Base-by-base conservation (phyloP, 2,329 filamentous ascomycete genomes). In the Thielaviopsis punctulata region DNA sequence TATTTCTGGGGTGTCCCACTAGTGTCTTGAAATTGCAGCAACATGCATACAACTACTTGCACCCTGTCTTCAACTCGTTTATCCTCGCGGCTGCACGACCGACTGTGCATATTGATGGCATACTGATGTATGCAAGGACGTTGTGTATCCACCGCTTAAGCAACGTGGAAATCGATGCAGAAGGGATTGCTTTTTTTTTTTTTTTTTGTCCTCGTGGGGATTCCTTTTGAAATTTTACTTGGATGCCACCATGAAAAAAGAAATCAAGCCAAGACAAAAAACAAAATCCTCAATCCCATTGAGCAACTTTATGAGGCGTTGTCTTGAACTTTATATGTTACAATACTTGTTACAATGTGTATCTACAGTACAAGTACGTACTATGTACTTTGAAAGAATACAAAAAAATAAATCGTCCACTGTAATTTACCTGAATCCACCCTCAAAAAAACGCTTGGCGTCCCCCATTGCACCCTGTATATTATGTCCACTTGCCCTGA, bases 101-200 rank as follows among this genome's bases (percentile, higher is more conserved):
- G n/a, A n/a, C n/a, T n/a, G n/a, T n/a, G n/a, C n/a, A n/a, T n/a
- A n/a, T n/a, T n/a, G n/a, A n/a, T n/a, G n/a, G n/a, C n/a, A n/a
- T n/a, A n/a, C n/a, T n/a, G n/a, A n/a, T n/a, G n/a, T n/a, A n/a
- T n/a, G 13, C n/a, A 36, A 12, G n/a, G 13, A 36, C 30, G 4
- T 36, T 36, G 30, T 36, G 30, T 36, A 36, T 36, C 30, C 13
- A 15, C 30, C 30, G 30, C 30, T 36, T 36, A 36, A 36, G 30
- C 30, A 36, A 36, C 30, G 30, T 36, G 30, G 30, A 36, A 36
- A 36, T 15, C 30, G n/a, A 61, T 45, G 41, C n/a, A n/a, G 13
- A 15, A 10, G 41, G 41, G 3, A 3, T 19, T 19, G 36, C 18
- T 6, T 19, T 44, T 45, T 45, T 3, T 45, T 45, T 45, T 3